Conservation (phyloP, 306 rosid species). For the Ochetophila trinervis region DNA sequence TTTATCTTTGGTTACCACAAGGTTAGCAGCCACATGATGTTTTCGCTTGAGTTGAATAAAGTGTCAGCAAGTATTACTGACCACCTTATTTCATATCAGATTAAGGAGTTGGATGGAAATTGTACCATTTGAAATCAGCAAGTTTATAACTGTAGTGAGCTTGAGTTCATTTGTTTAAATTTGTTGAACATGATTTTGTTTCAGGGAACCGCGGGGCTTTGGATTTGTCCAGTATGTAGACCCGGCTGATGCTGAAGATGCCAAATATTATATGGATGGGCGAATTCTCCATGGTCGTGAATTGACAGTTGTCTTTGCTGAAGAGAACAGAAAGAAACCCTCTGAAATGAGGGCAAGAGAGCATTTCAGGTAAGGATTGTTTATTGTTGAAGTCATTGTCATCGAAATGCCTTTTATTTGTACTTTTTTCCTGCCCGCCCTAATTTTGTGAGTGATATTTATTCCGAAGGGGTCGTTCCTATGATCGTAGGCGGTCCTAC, state of each 20-base stretch:
- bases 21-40: slow-evolving; percentile 75
- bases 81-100: slow-evolving; percentile 6
- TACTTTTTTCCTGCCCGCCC: background rate
- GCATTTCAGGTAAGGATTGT: slow-evolving; percentile 42
- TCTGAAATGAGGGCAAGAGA: slow-evolving; percentile 79
- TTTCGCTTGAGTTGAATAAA: slow-evolving; percentile 38
- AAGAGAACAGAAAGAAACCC: slow-evolving; percentile 78
- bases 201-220: slow-evolving; percentile 76
- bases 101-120: slow-evolving; percentile 22
- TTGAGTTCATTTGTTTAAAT: slow-evolving; percentile 1
- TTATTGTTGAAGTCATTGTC: background rate
- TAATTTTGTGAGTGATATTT: background rate
- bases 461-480: slow-evolving; percentile 32
- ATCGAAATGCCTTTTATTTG: background rate
- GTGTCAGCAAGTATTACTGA: slow-evolving; percentile 24
- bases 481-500: slow-evolving; percentile 44
- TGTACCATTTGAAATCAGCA: slow-evolving; percentile 21
- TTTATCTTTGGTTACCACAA: slow-evolving; percentile 52
- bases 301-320: slow-evolving; percentile 73
- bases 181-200: slow-evolving; percentile 14
- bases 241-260: slow-evolving; percentile 77
- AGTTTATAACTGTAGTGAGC: background rate
- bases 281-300: slow-evolving; percentile 72
- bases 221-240: slow-evolving; percentile 76
- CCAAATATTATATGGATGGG: slow-evolving; percentile 77